Evolutionary conservation across 495 filamentous ascomycete genomes (phyloP).

Genomic region (Amphirosellinia nigrospora): DNA sequence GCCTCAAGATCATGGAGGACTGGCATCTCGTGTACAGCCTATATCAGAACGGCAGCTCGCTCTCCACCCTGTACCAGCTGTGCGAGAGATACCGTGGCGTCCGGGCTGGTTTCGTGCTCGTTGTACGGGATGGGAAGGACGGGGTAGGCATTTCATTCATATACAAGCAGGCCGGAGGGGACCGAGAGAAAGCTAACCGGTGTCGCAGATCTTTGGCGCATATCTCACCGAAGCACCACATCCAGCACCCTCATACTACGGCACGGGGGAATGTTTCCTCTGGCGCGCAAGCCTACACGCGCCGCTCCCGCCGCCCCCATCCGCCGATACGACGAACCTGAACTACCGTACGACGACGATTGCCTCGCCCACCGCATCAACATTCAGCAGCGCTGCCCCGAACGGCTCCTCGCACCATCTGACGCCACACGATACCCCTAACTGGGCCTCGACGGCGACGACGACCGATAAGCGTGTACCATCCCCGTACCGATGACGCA

Average conservation of each 20-base stretch:
- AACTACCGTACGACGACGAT: constrained; percentile 72
- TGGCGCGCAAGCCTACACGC: constrained; percentile 79
- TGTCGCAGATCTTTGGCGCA: constrained; percentile 79
- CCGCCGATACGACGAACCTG: constrained; percentile 72
- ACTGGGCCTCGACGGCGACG: constrained; percentile 4
- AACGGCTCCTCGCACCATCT: constrained; percentile 39
- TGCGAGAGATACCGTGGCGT: constrained; percentile 65
- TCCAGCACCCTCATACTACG: constrained; percentile 83
- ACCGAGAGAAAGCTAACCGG: neutral
- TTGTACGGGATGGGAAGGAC: constrained; percentile 76
- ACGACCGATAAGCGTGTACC: constrained; percentile 21
- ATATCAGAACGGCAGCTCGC: constrained; percentile 89
- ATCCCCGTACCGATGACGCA: constrained; percentile 36
- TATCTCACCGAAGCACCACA: constrained; percentile 89
- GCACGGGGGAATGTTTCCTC: constrained; percentile 97
- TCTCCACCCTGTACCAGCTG: constrained; percentile 85
- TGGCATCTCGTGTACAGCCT: constrained; percentile 89
- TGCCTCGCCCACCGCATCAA: constrained; percentile 32
- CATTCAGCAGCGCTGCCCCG: constrained; percentile 8
- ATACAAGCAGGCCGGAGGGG: neutral
- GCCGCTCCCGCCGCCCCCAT: constrained; percentile 74
- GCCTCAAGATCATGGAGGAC: constrained; percentile 83
- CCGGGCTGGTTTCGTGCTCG: constrained; percentile 84
- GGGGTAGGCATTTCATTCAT: constrained; percentile 59
- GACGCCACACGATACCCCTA: constrained; percentile 29